Evolutionary conservation across 1,284 basidiomycete species (phyloP), one percentile per base, ranked within the genome.

Genomic region (Psilocybe mexicana): DNA sequence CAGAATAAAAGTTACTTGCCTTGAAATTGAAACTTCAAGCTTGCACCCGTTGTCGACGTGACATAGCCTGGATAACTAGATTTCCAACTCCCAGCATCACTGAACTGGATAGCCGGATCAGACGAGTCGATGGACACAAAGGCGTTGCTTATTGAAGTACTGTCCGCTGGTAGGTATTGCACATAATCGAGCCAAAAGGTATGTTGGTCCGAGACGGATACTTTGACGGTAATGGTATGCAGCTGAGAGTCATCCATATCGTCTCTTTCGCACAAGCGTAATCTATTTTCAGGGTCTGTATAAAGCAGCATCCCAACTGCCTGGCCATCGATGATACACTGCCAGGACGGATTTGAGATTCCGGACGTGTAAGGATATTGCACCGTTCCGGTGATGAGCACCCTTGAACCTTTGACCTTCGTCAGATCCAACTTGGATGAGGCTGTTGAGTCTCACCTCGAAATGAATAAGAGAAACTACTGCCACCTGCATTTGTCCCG

Each of bases 121-220:
- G 42, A 49, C 26, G 59, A 55, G 2, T 66, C 60, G 5, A 69
- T 46, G 0, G 55, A 40, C 3, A 69, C 47, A 1, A 61, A 53
- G 10, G 54, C 46, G 38, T 63, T 61, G 2, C 59, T 52, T 25
- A 67, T 28, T n/a, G 60, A 53, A 11, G 56, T 40, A 3, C 40
- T 50, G 5, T 64, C 57, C 14, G 66, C 62, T 4, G 71, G 69
- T 10, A 65, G 44, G 44, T 70, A 71, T 40, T 60, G 60, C 30
- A 72, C 56, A 26, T 62, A 60, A 53, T 72, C 71, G 10, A 72
- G 55, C 65, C 67, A 69, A 49, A 71, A 71, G 0, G 62, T 61
- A 6, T 58, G 60, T 25, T 57, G 49, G 12, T 54, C 52, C 14
- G 35, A 52, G 36, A 63, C 61, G 23, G 23, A 63, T 7, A 61